These are phyloP conservation scores for Colletotrichum brevisporum DNA, from an alignment of 2,329 filamentous ascomycete species.

Conservation along the genomic window DNA sequence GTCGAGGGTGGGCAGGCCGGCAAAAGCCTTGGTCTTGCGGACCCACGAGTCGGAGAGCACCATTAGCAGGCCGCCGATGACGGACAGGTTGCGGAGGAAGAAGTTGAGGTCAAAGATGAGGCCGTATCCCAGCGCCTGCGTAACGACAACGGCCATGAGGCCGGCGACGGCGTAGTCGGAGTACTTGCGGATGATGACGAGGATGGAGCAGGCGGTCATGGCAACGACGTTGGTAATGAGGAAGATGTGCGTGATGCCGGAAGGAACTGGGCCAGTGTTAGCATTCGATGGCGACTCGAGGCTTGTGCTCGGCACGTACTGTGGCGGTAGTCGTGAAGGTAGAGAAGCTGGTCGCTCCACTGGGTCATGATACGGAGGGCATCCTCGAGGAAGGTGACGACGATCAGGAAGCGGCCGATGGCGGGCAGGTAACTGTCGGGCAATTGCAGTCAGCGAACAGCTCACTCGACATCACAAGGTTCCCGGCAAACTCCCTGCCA, in stretches of 20 bases:
- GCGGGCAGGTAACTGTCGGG: conserved; percentile 86
- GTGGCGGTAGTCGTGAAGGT: conserved; percentile 91
- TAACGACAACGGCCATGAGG: conserved; percentile 90
- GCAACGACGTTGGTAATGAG: conserved; percentile 89
- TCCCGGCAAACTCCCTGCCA: conserved; percentile 24
- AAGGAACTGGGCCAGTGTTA: conserved; percentile 75
- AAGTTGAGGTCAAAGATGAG: conserved; percentile 99
- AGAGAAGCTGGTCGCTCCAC: conserved; percentile 95
- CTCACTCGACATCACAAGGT: conserved; percentile 17
- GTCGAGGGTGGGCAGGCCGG: conserved; percentile 91
- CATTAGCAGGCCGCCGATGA: conserved; percentile 98
- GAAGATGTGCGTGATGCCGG: conserved; percentile 91
- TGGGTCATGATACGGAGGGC: conserved; percentile 96
- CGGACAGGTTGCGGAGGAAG: conserved; percentile 98
- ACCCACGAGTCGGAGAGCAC: conserved; percentile 98
- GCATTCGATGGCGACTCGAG: conserved; percentile 6
- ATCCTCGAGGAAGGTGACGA: conserved; percentile 98
- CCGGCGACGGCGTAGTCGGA: conserved; percentile 93
- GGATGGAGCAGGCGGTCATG: conserved; percentile 84
- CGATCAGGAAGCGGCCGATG: conserved; percentile 96
- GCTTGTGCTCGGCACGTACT: conserved; percentile 73
- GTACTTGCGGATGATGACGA: conserved; percentile 93
- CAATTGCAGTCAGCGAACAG: conserved; percentile 44
- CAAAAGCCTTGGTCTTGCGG: conserved; percentile 96
- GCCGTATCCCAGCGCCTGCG: conserved; percentile 95